Evolutionary conservation across 2,329 filamentous ascomycete genomes (phyloP), one percentile per base, ranked within the genome.

Genomic region (Talaromyces sp.): DNA sequence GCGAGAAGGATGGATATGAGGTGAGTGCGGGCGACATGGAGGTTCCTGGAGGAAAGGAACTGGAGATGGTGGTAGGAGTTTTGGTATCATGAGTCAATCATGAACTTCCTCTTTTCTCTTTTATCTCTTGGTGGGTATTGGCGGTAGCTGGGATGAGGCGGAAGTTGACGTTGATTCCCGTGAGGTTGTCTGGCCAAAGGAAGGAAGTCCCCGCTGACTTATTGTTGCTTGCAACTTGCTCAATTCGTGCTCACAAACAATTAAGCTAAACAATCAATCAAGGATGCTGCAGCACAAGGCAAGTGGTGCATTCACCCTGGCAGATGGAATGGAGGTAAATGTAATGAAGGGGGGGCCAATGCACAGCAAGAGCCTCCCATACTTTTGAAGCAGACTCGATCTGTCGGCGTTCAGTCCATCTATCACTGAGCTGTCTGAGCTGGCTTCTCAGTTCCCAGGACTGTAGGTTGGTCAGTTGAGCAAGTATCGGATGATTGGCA

Each of bases 321-420:
- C 70, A 70, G 68, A 67, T 27, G 64, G 72, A 74, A 74, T 74
- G 72, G 72, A 73, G 71, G 71, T 70, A 56, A 70, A 73, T 71
- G 71, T 70, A 56, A 71, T 70, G 67, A 72, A 74, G 70, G 72
- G 71, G 71, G 68, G 65, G 63, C 63, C 59, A 63, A 65, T 62
- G 60, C 65, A 66, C 33, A 50, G 61, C 56, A 61, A 56, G n/a
- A 56, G 62, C 56, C 57, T 60, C 61, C 62, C 56, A 64, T 57
- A 48, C 22, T 60, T 39, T 61, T 43, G 43, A 39, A 24, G 43
- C 33, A 56, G 33, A 11, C 48, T 48, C 33, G 47, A 31, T 52
- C 48, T 52, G 19, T 14, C 8, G 31, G 47, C 19, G 22, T n/a
- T 45, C 19, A 45, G 41, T 45, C n/a, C 41, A 37, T 37, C 35